A percentile compares a stretch with the other conserved stretches of the same genome.
Conservation (phyloP, 2,329 filamentous ascomycete species). For the Apiospora marii region DNA sequence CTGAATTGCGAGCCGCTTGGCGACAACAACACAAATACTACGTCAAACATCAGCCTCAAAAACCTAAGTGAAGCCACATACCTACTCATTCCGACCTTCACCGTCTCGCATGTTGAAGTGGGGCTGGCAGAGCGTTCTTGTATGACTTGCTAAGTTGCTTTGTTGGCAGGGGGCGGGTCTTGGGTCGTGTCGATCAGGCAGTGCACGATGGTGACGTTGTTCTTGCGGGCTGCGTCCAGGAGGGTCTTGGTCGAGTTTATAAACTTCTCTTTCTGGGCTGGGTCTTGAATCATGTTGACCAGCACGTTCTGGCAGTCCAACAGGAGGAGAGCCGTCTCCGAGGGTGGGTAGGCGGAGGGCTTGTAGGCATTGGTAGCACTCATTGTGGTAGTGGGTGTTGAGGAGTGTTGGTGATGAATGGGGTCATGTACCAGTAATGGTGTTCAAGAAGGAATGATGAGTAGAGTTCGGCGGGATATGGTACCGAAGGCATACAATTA, state of each 20-base stretch:
- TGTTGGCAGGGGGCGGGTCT: constrained; percentile 28
- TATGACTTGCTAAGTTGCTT: constrained; percentile 15
- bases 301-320: constrained; percentile 32
- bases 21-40: too few relatives aligned
- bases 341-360: constrained; percentile 28
- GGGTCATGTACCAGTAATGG: too few relatives aligned
- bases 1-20: too few relatives aligned
- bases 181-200: constrained; percentile 26
- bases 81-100: too few relatives aligned
- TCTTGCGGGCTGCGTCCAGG: constrained; percentile 28
- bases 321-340: constrained; percentile 31
- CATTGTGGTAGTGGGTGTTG: background rate
- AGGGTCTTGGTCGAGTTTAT: constrained; percentile 27
- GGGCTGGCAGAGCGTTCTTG: background rate
- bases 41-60: too few relatives aligned
- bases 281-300: constrained; percentile 26
- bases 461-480: too few relatives aligned
- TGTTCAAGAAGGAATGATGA: too few relatives aligned
- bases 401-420: too few relatives aligned
- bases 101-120: background rate
- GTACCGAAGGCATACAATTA: too few relatives aligned
- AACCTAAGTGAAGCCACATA: too few relatives aligned
- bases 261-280: constrained; percentile 24
- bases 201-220: constrained; percentile 31
- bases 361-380: background rate